These are phyloP conservation scores for Arabis alpina DNA, from an alignment of 345 rosid genomes.

Conservation along the genomic window DNA sequence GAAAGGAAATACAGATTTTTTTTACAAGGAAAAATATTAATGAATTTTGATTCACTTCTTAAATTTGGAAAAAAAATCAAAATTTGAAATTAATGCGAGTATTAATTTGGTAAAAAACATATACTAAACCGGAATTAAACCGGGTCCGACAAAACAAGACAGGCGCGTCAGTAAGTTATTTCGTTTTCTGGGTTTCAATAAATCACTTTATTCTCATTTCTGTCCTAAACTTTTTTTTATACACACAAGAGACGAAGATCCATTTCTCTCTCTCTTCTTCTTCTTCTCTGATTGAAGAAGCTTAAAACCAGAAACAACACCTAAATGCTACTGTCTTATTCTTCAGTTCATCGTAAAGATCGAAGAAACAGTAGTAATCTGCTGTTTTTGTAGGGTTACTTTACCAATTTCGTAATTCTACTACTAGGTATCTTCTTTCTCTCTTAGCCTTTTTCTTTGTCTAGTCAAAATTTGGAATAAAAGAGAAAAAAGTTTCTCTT, in stretches of 20 bases:
- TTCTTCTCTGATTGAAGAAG: too few species aligned
- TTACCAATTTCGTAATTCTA: constrained; percentile 31
- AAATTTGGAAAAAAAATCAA: constrained; percentile 3
- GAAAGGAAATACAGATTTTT: neutral
- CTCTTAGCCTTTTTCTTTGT: constrained; percentile 23
- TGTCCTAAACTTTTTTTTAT: constrained; percentile 34
- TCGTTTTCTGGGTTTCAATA: constrained; percentile 19
- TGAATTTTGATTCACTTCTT: constrained; percentile 1
- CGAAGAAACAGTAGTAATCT: constrained; percentile 32
- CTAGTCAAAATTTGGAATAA: constrained; percentile 26
- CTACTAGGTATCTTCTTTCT: constrained; percentile 41
- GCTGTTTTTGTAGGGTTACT: constrained; percentile 26
- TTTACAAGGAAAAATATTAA: constrained; percentile 10
- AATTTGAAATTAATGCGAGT: neutral
- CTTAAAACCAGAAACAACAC: constrained; percentile 1
- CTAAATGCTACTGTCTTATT: constrained; percentile 15
- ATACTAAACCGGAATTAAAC: constrained; percentile 36
- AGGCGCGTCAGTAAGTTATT: constrained; percentile 41
- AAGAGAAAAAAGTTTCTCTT: neutral
- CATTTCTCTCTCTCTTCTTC: constrained; percentile 19
- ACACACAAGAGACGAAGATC: constrained; percentile 32
- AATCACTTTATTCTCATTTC: constrained; percentile 37
- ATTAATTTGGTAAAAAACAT: constrained; percentile 8
- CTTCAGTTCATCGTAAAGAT: neutral
- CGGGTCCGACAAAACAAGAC: constrained; percentile 38